Evolutionary conservation across 2,329 filamentous ascomycete genomes (phyloP), one percentile per base, ranked within the genome.

Genomic region (Phialophora tarda): DNA sequence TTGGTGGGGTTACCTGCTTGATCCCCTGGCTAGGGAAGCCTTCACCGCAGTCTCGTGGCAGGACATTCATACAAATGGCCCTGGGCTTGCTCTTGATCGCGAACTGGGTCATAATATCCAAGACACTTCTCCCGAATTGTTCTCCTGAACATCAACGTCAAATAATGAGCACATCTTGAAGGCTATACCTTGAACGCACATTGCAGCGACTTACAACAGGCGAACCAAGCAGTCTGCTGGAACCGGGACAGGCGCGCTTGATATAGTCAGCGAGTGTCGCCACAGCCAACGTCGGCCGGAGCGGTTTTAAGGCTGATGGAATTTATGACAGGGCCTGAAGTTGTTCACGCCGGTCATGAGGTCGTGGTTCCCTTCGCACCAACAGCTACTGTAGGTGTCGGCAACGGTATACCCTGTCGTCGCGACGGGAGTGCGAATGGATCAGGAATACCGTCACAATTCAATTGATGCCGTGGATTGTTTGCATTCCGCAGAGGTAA

Each of bases 1-100:
- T 21, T 55, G 53, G 53, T 55, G 53, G 53, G 28, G 28, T 23
- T 55, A 55, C 17, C 8, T 55, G 17, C 53, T 55, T 34, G 53
- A 55, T 28, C 53, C 53, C 3, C 26, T 32, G 8, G 53, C 53
- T 14, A 28, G n/a, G 12, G 53, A 55, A 55, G 53, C 53, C 4
- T 55, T 55, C 53, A 34, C 7, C n/a, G 53, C 24, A 11, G 12
- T 34, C 26, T 55, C 53, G 5, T 55, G 53, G 53, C 53, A 32
- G 53, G 53, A 34, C 28, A 32, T 14, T 21, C 8, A 34, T 30
- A 11, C 14, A 11, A 24, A 1, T 6, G 12, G n/a, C 14, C 8
- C 1, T 14, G 28, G 53, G 5, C 5, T 28, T 51, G 4, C 23
- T 17, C 48, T 10, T 24, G 48, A 14, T 44, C 17, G 38, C 38